Percentiles rank a stretch among this genome's conserved stretches.
These are phyloP conservation scores for Fraxinus floribunda DNA, from an alignment of 305 asterid species.

Conservation along the genomic window DNA sequence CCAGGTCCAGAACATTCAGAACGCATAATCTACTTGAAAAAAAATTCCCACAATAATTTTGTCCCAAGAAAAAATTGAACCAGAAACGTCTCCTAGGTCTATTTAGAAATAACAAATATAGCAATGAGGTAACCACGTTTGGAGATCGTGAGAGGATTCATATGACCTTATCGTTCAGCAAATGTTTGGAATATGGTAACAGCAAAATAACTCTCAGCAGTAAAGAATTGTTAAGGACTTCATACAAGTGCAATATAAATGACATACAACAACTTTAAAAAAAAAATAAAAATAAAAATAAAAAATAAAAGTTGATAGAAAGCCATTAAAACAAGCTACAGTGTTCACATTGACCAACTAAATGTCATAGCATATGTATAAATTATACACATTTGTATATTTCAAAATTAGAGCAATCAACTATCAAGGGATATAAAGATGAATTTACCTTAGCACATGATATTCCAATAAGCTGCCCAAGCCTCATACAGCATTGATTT, in stretches of 20 bases:
- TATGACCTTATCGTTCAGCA: neutral
- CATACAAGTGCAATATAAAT: neutral
- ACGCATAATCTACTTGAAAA: neutral
- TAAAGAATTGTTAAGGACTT: neutral
- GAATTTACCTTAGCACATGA: constrained; percentile 32
- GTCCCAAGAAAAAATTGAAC: neutral
- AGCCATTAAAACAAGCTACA: neutral
- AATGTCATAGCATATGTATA: neutral
- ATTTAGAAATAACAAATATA: neutral
- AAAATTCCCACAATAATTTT: neutral
- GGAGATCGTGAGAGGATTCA: neutral
- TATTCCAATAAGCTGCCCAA: constrained; percentile 15
- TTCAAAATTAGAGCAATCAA: neutral
- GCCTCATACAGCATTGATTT: constrained; percentile 19
- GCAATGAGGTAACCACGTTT: neutral
- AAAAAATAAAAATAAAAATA: neutral
- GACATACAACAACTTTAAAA: neutral
- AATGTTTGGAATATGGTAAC: neutral
- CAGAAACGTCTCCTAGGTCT: neutral
- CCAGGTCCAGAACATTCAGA: neutral
- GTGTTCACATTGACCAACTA: neutral
- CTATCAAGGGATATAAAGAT: neutral
- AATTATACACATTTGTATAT: neutral
- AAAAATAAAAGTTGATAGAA: neutral
- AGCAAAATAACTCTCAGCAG: constrained; percentile 6